Evolutionary conservation across 306 rosid species (phyloP).

Genomic region (Cyamopsis tetragonoloba): DNA sequence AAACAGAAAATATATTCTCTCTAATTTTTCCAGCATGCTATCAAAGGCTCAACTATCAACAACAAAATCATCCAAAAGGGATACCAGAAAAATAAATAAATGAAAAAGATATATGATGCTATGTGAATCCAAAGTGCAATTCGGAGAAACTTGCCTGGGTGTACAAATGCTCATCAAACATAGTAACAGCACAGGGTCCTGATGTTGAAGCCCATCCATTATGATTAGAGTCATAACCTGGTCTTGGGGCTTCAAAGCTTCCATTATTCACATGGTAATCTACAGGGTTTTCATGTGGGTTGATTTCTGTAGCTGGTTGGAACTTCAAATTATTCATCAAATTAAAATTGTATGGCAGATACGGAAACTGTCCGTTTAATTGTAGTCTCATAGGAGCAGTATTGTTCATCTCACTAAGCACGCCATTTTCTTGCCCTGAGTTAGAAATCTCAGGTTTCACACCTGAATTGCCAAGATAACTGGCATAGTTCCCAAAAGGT

Average conservation of each 20-base stretch:
- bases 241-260: constrained; percentile 59
- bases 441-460: constrained; percentile 18
- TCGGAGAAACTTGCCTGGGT: constrained; percentile 29
- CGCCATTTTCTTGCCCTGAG: constrained; percentile 15
- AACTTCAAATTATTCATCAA: constrained; percentile 49
- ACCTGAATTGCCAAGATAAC: constrained; percentile 30
- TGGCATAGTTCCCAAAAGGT: constrained; percentile 26
- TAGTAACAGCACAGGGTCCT: constrained; percentile 47
- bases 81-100: neutral
- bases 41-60: neutral
- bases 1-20: too few relatives aligned
- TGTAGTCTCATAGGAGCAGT: constrained; percentile 54
- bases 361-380: constrained; percentile 44
- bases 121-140: constrained; percentile 28
- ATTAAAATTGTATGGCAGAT: constrained; percentile 64
- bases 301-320: constrained; percentile 52
- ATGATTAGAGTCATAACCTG: constrained; percentile 51
- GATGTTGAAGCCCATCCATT: constrained; percentile 77
- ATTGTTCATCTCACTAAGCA: constrained; percentile 23
- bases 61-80: constrained; percentile 4
- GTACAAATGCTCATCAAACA: constrained; percentile 38
- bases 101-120: neutral
- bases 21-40: constrained; percentile 11
- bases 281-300: constrained; percentile 46
- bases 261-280: constrained; percentile 55